Conservation (phyloP, 192 early-diverging fungal species). For the Coemansia sp. region DNA sequence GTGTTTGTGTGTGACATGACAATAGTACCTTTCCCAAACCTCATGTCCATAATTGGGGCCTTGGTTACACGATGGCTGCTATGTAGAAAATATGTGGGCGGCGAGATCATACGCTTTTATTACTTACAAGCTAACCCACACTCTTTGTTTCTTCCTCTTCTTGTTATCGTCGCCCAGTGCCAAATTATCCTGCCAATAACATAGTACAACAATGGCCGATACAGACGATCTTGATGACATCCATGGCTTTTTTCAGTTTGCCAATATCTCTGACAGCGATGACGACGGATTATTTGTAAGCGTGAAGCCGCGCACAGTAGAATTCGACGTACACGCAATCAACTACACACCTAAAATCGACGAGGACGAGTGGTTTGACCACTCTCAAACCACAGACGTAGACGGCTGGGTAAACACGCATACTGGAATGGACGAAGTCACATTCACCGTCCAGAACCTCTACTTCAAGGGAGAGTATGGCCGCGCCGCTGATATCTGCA, state of each 20-base stretch:
- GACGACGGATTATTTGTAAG: conserved; percentile 40
- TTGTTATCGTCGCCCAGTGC: not conserved
- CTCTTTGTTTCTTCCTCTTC: too few species aligned
- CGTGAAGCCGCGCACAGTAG: conserved; percentile 19
- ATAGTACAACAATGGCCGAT: conserved; percentile 18
- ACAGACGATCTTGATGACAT: conserved; percentile 23
- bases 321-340: conserved; percentile 36
- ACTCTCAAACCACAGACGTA: not conserved
- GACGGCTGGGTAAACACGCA: conserved; percentile 27
- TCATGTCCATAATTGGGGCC: too few species aligned
- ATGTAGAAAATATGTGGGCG: too few species aligned
- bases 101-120: too few species aligned
- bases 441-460: conserved; percentile 37
- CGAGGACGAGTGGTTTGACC: conserved; percentile 48
- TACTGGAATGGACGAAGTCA: conserved; percentile 33
- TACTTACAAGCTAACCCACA: too few species aligned
- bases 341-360: conserved; percentile 43
- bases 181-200: not conserved
- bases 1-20: too few species aligned
- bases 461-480: conserved; percentile 33
- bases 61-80: too few species aligned
- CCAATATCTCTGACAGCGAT: conserved; percentile 36
- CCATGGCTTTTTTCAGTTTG: conserved; percentile 58
- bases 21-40: not conserved
- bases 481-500: conserved; percentile 17